These are phyloP conservation scores for Trichoderma brevicompactum DNA, from an alignment of 2,329 filamentous ascomycete species.

Conservation along the genomic window DNA sequence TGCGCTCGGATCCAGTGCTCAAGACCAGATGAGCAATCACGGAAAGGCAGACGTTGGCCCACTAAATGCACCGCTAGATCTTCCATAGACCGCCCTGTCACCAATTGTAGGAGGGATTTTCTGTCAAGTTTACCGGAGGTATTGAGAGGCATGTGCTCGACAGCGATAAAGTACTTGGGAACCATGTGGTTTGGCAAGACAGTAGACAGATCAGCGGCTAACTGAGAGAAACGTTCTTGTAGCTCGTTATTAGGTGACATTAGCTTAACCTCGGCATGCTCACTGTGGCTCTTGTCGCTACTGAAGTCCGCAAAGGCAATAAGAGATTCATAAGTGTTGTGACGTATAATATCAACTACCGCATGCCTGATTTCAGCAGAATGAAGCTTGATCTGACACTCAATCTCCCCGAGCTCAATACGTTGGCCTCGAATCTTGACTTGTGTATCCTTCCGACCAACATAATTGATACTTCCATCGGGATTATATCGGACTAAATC, in stretches of 20 bases:
- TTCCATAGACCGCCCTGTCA: neutral
- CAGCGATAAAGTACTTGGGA: conserved; percentile 12
- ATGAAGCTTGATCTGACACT: conserved; percentile 27
- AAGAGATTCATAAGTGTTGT: neutral
- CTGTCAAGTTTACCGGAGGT: conserved; percentile 6
- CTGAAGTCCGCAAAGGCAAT: conserved; percentile 17
- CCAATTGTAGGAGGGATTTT: neutral
- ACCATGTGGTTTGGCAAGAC: conserved; percentile 21
- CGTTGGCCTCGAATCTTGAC: conserved; percentile 61
- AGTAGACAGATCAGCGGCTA: neutral
- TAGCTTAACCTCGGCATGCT: neutral
- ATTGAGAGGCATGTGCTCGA: conserved; percentile 9
- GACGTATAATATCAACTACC: neutral
- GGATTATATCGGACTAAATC: conserved; percentile 49
- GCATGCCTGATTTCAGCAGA: neutral
- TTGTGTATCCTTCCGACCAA: conserved; percentile 59
- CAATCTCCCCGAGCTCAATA: conserved; percentile 48
- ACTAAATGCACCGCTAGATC: neutral
- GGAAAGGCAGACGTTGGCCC: conserved; percentile 12
- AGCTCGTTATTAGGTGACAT: neutral
- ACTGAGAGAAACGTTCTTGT: conserved; percentile 3
- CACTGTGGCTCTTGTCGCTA: too few species aligned
- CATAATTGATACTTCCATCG: conserved; percentile 46
- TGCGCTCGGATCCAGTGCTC: conserved; percentile 12
- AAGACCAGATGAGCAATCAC: conserved; percentile 3